Base-by-base conservation (phyloP, 2,329 filamentous ascomycete genomes). In the Trichoderma endophyticum region DNA sequence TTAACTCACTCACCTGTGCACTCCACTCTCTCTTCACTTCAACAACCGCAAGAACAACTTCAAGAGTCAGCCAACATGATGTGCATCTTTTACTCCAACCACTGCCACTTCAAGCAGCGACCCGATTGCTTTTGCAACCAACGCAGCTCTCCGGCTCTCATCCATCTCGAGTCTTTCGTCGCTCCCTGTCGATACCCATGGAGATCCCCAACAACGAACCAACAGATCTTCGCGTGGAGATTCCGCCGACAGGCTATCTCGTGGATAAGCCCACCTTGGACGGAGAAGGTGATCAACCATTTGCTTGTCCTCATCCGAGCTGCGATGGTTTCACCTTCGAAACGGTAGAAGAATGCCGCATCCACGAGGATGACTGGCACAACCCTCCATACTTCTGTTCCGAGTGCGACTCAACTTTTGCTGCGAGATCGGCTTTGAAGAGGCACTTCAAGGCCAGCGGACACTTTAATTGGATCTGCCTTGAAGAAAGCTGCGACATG, bases 301-400 rank as follows among this genome's bases (percentile, higher is more conserved):
- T 65, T 21, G 36, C 72, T 2, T 79, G 78, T n/a, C 78, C 78
- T 0, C 75, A 78, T 48, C 3, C 72, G 3, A 65, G 72, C 5
- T 79, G 78, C 43, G 78, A 79, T n/a, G 77, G 78, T 1, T 74
- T 77, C 30, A 9, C 61, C 0, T 79, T 79, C 9, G 15, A 64
- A 3, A 74, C 74, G 0, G 34, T 51, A 1, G n/a, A 73, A 5
- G 75, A 77, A n/a, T 78, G 76, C n/a, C 71, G 73, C n/a, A 67
- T 73, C 6, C 78, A 79, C 18, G 73, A 78, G 1, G 34, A 72
- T 0, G 72, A 77, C 1, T 79, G 77, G 77, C 78, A 79, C 11
- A 60, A 60, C 3, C 73, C 71, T 0, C 72, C 73, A 0, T 79
- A 79, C 3, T 24, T 54, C 1, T 79, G 78, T 4, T 72, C 72